Evolutionary conservation across 345 rosid genomes (phyloP).

Genomic region (Eucalyptus rudis): DNA sequence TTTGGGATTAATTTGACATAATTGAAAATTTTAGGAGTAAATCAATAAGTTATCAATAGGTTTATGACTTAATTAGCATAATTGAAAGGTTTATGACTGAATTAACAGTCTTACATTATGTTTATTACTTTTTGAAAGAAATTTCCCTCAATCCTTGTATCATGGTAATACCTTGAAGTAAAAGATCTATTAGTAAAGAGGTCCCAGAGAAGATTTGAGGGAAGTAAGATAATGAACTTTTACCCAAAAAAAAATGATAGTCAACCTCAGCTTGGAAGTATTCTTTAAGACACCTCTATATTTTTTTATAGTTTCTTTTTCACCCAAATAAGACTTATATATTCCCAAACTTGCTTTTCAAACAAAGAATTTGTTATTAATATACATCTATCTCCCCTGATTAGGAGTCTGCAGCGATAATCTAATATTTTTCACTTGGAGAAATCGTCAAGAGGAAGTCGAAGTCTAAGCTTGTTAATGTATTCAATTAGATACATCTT

Average conservation of each 20-base stretch:
- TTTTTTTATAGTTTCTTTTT: background rate
- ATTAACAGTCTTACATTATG: background rate
- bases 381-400: background rate
- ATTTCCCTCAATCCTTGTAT: background rate
- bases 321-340: background rate
- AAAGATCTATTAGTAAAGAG: background rate
- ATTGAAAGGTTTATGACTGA: background rate
- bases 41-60: background rate
- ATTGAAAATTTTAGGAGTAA: no score
- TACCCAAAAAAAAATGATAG: background rate
- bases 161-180: background rate
- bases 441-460: background rate
- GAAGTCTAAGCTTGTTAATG: background rate
- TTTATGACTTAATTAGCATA: no score
- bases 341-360: background rate
- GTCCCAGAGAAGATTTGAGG: background rate
- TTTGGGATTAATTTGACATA: no score
- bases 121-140: background rate
- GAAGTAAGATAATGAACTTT: background rate
- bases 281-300: background rate
- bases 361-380: background rate
- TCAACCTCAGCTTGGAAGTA: background rate
- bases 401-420: background rate
- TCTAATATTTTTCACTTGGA: background rate
- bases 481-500: background rate